Conservation (phyloP, 2,329 filamentous ascomycete genomes). For the Diaporthe nobilis region DNA sequence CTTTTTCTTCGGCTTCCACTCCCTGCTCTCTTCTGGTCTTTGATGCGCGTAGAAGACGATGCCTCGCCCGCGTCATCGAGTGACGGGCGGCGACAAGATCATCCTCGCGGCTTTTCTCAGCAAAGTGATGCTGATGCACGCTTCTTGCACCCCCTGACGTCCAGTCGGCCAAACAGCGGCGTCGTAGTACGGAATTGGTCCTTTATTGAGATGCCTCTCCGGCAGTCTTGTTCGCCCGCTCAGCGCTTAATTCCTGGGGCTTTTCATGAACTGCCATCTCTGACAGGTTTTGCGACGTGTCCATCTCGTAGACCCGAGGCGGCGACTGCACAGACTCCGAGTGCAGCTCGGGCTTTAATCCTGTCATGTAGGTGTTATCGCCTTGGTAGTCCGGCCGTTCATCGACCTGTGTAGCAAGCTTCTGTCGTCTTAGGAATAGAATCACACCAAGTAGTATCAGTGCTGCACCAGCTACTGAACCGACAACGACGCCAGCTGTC, state of each 20-base stretch:
- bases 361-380: background rate
- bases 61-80: background rate
- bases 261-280: conserved; percentile 12
- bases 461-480: background rate
- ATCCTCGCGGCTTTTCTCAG: background rate
- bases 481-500: conserved; percentile 32
- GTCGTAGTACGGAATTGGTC: background rate
- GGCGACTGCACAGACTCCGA: background rate
- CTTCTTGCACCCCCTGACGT: background rate
- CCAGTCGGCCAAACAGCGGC: background rate
- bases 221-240: background rate
- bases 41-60: background rate
- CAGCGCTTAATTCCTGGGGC: background rate
- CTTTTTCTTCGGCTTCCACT: background rate
- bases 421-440: background rate
- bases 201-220: background rate
- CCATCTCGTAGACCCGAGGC: conserved; percentile 13
- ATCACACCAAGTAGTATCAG: conserved; percentile 15
- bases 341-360: conserved; percentile 12
- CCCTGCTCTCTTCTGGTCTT: background rate
- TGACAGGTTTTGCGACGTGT: background rate
- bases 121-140: background rate
- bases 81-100: background rate
- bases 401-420: background rate
- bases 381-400: background rate